phyloP scores from a whole-genome alignment of 2,329 filamentous ascomycete species.

The Botrytis sinoallii region DNA sequence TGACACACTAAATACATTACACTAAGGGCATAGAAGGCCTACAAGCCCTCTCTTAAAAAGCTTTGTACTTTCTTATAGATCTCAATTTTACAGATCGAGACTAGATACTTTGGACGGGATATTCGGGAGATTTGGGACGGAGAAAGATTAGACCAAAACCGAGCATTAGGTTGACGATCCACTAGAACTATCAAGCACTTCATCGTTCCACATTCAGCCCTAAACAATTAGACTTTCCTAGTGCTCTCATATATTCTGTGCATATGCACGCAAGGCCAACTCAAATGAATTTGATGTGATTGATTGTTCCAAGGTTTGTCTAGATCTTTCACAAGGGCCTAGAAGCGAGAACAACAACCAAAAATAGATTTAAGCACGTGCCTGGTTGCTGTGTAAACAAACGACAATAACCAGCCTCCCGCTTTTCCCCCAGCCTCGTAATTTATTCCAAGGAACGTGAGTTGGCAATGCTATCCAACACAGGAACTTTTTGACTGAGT shows the following conservation, averaged over 20 bases:
- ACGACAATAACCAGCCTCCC: constrained; percentile 17
- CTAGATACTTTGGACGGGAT: neutral
- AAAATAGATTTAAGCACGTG: neutral
- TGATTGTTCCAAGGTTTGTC: neutral
- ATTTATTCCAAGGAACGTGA: constrained; percentile 14
- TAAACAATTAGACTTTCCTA: neutral
- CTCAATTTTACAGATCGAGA: neutral
- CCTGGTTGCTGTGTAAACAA: constrained; percentile 19
- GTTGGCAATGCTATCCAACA: constrained; percentile 10
- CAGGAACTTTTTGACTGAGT: neutral
- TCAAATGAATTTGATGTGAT: neutral
- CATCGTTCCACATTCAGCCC: neutral
- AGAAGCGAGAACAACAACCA: neutral
- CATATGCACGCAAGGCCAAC: neutral
- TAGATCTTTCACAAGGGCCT: neutral
- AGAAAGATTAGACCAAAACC: neutral
- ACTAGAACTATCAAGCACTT: neutral
- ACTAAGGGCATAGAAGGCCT: neutral
- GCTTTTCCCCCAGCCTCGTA: constrained; percentile 19
- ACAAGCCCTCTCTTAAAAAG: too few species aligned
- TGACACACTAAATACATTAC: neutral
- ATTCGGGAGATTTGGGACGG: neutral
- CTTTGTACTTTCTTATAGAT: neutral
- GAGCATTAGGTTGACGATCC: neutral
- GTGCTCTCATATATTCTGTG: neutral